Conservation (phyloP, 1,139 yeast genomes). For the Hansenula anomala region DNA sequence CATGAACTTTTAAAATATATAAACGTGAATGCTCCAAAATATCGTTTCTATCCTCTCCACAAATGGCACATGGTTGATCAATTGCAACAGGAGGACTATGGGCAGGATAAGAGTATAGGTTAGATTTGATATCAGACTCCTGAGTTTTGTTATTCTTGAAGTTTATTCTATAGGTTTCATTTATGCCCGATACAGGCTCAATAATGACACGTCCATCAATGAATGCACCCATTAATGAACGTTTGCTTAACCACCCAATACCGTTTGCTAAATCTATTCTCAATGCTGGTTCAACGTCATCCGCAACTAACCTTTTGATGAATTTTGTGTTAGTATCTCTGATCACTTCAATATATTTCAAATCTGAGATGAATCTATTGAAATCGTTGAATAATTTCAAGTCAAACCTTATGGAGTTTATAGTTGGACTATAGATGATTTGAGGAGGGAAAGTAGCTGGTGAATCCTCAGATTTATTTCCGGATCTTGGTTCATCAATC, state of each 20-base stretch:
- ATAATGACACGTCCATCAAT: conserved; percentile 78
- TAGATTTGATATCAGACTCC: conserved; percentile 21
- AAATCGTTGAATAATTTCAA: conserved; percentile 33
- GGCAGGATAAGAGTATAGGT: conserved; percentile 34
- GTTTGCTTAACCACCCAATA: conserved; percentile 51
- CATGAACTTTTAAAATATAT: conserved; percentile 51
- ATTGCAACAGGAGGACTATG: conserved; percentile 68
- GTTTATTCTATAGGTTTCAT: conserved; percentile 50
- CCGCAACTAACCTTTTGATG: conserved; percentile 60
- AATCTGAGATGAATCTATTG: conserved; percentile 28
- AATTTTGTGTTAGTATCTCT: conserved; percentile 39
- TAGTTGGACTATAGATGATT: conserved; percentile 45
- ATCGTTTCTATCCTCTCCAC: conserved; percentile 72
- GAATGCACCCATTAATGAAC: conserved; percentile 59
- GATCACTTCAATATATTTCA: conserved; percentile 26
- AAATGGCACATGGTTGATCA: conserved; percentile 68
- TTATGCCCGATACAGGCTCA: conserved; percentile 84
- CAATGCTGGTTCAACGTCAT: conserved; percentile 75
- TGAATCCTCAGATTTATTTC: conserved; percentile 4
- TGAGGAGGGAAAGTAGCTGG: conserved; percentile 16
- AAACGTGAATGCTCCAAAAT: conserved; percentile 73
- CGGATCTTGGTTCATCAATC: conserved; percentile 4
- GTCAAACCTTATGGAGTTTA: conserved; percentile 58
- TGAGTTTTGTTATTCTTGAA: conserved; percentile 11
- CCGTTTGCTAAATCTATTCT: conserved; percentile 59